Evolutionary conservation across 2,329 filamentous ascomycete genomes (phyloP).

Genomic region (Trichophyton mentagrophytes): DNA sequence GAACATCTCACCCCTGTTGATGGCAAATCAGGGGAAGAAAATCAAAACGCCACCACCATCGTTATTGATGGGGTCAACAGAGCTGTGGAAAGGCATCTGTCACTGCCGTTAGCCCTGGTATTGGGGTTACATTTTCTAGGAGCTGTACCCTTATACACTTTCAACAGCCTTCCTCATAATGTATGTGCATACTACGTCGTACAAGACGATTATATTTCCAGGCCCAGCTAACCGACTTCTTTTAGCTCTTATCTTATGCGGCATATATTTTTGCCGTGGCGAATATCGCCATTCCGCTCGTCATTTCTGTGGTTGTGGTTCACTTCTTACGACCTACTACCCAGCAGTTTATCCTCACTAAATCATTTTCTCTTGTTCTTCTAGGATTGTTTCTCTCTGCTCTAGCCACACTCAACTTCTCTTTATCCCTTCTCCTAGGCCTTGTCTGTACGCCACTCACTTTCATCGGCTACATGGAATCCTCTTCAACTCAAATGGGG

Average conservation of each 20-base stretch:
- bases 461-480: slow-evolving; percentile 42
- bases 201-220: not conserved
- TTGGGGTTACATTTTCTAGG: slow-evolving; percentile 62
- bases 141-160: slow-evolving; percentile 69
- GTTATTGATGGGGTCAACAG: slow-evolving; percentile 15
- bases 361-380: slow-evolving; percentile 83
- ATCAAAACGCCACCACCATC: slow-evolving; percentile 12
- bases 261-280: slow-evolving; percentile 46
- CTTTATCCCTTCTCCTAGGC: slow-evolving; percentile 72
- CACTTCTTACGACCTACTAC: slow-evolving; percentile 39
- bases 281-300: slow-evolving; percentile 45
- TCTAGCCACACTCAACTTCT: slow-evolving; percentile 92
- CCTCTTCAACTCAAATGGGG: not conserved
- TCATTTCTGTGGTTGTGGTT: slow-evolving; percentile 45
- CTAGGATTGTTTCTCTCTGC: slow-evolving; percentile 85
- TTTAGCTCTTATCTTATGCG: slow-evolving; percentile 45
- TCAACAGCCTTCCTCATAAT: slow-evolving; percentile 57
- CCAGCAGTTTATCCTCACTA: slow-evolving; percentile 66
- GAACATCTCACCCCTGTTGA: slow-evolving; percentile 16
- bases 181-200: slow-evolving; percentile 38
- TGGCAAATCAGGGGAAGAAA: slow-evolving; percentile 11
- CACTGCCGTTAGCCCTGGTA: slow-evolving; percentile 54
- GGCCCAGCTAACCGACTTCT: slow-evolving; percentile 9
- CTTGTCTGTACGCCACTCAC: slow-evolving; percentile 64
- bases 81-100: slow-evolving; percentile 29